These are phyloP conservation scores for Eucalyptus pauciflora DNA, from an alignment of 345 rosid species.

Conservation along the genomic window DNA sequence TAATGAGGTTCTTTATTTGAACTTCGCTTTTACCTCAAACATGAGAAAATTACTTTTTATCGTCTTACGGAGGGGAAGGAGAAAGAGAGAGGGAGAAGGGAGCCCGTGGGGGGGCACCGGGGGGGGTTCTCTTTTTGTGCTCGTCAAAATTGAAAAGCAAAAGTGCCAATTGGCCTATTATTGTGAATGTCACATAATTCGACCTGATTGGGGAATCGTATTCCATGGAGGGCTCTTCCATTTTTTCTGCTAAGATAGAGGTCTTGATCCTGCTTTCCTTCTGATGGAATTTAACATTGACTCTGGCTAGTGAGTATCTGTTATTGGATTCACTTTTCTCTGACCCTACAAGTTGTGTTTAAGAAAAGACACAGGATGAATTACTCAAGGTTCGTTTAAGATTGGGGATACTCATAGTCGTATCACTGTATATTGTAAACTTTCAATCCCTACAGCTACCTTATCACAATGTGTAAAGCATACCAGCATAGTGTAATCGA, in stretches of 20 bases:
- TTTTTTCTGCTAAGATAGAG: neutral
- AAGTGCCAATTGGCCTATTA: neutral
- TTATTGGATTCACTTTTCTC: neutral
- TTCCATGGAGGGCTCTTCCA: neutral
- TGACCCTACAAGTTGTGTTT: neutral
- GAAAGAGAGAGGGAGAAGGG: no score
- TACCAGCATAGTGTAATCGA: neutral
- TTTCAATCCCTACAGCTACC: neutral
- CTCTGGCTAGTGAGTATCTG: neutral
- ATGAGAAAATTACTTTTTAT: neutral
- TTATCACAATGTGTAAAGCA: neutral
- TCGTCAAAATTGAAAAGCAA: neutral
- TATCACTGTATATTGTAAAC: neutral
- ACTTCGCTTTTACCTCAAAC: neutral
- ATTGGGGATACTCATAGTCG: neutral
- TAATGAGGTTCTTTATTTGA: constrained; percentile 42
- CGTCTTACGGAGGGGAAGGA: neutral
- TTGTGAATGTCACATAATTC: neutral
- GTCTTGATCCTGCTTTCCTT: neutral
- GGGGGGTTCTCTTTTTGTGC: neutral
- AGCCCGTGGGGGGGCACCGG: no score
- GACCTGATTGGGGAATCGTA: neutral
- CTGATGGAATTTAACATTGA: neutral
- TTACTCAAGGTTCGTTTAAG: neutral
- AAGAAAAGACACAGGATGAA: neutral